Evolutionary conservation across 164 flowering plant genomes (phyloP).

Genomic region (Magnolia kwangsiensis): DNA sequence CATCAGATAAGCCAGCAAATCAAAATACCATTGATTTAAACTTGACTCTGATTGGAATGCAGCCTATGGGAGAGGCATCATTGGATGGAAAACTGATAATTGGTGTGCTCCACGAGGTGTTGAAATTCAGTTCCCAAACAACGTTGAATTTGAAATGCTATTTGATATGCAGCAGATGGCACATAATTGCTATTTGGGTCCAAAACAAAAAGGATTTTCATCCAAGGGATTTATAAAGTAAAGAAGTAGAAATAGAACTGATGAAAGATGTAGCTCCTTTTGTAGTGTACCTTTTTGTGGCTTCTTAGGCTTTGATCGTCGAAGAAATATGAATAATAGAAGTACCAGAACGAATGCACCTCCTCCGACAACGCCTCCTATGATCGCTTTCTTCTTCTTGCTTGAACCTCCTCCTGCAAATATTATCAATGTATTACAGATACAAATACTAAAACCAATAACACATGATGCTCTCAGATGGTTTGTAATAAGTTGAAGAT

Average conservation of each 20-base stretch:
- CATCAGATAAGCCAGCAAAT: too few species aligned
- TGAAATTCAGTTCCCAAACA: too few species aligned
- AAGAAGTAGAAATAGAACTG: neutral
- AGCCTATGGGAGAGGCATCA: too few species aligned
- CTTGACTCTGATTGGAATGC: too few species aligned
- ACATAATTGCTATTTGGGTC: neutral
- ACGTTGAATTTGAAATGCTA: neutral
- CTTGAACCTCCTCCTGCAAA: constrained; percentile 30
- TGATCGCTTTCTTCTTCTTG: constrained; percentile 27
- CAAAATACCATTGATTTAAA: too few species aligned
- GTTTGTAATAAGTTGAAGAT: neutral
- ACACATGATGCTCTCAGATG: neutral
- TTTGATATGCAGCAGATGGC: too few species aligned
- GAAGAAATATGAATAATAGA: constrained; percentile 16
- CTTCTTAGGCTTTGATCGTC: constrained; percentile 9
- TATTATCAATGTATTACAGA: neutral
- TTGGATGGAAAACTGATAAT: too few species aligned
- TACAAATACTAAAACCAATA: neutral
- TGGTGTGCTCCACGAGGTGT: too few species aligned
- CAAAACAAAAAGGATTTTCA: neutral
- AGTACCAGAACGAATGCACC: constrained; percentile 20
- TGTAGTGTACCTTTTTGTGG: constrained; percentile 7
- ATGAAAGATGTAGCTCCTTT: constrained; percentile 4
- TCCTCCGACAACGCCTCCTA: constrained; percentile 42
- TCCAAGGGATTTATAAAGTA: neutral